Conservation (phyloP, 2,329 filamentous ascomycete species). For the Dactylellina sp. region DNA sequence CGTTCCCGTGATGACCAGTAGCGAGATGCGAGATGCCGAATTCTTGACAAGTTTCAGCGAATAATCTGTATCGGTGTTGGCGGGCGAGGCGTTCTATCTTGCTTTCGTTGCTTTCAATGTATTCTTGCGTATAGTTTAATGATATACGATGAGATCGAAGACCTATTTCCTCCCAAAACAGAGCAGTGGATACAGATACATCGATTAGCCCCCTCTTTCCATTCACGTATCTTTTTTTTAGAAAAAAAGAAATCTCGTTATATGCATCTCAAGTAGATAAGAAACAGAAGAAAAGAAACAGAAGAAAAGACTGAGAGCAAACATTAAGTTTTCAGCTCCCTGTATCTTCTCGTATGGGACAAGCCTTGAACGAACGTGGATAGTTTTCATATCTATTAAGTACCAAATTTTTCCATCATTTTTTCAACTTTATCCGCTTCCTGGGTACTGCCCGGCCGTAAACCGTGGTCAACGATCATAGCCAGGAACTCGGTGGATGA, state of each 20-base stretch:
- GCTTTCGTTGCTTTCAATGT: not conserved
- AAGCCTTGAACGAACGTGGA: not conserved
- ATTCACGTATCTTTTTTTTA: no score
- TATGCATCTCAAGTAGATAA: no score
- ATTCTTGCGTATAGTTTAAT: not conserved
- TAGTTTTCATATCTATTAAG: not conserved
- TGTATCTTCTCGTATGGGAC: no score
- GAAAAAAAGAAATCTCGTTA: no score
- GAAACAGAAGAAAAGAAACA: no score
- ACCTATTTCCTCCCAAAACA: not conserved
- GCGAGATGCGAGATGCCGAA: constrained; percentile 19
- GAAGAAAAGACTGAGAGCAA: no score
- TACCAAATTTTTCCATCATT: constrained; percentile 57
- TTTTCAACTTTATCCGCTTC: constrained; percentile 70
- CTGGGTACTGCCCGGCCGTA: constrained; percentile 68
- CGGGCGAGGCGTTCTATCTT: constrained; percentile 25
- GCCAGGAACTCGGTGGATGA: constrained; percentile 20
- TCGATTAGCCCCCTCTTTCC: no score
- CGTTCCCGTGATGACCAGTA: constrained; percentile 83
- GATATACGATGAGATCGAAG: not conserved
- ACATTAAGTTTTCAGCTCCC: no score
- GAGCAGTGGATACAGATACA: no score
- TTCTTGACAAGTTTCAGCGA: constrained; percentile 21
- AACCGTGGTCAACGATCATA: constrained; percentile 68
- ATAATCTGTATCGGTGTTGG: constrained; percentile 17